phyloP scores from a whole-genome alignment of 2,329 filamentous ascomycete genomes.

The Neofusicoccum cordaticola region DNA sequence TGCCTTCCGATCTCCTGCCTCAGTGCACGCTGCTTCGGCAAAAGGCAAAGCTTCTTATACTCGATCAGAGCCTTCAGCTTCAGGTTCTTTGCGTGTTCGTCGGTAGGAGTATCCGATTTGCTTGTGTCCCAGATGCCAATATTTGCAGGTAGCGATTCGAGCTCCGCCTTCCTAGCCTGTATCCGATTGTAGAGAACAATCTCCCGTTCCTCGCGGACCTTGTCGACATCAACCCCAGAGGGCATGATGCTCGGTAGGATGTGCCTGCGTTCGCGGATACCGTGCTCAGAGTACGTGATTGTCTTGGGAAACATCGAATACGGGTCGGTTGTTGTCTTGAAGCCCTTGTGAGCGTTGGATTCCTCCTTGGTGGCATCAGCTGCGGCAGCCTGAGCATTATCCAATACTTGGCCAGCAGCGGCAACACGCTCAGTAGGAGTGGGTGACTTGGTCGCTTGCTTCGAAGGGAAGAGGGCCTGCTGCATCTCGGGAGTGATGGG shows the following conservation, averaged over 20 bases:
- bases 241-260: constrained; percentile 88
- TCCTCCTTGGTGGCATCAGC: constrained; percentile 39
- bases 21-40: constrained; percentile 81
- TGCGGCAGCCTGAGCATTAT: constrained; percentile 44
- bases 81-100: constrained; percentile 67
- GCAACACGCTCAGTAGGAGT: constrained; percentile 40
- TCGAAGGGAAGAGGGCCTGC: constrained; percentile 75
- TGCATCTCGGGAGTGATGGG: constrained; percentile 77
- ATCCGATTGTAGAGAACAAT: constrained; percentile 88
- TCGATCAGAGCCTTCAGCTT: constrained; percentile 92
- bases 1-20: constrained; percentile 84
- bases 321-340: constrained; percentile 61
- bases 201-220: constrained; percentile 81
- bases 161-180: constrained; percentile 75
- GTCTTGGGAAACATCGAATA: constrained; percentile 47
- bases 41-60: constrained; percentile 85
- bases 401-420: constrained; percentile 50
- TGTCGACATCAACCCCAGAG: constrained; percentile 81
- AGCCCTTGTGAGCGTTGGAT: constrained; percentile 39
- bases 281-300: constrained; percentile 80
- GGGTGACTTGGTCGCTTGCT: constrained; percentile 55
- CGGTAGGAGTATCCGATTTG: constrained; percentile 63
- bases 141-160: constrained; percentile 81
- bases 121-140: constrained; percentile 80
- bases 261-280: constrained; percentile 69